Percentiles rank a stretch among this genome's conserved stretches.
phyloP scores from a whole-genome alignment of 2,329 filamentous ascomycete species.

The Penicillium sumatraense region DNA sequence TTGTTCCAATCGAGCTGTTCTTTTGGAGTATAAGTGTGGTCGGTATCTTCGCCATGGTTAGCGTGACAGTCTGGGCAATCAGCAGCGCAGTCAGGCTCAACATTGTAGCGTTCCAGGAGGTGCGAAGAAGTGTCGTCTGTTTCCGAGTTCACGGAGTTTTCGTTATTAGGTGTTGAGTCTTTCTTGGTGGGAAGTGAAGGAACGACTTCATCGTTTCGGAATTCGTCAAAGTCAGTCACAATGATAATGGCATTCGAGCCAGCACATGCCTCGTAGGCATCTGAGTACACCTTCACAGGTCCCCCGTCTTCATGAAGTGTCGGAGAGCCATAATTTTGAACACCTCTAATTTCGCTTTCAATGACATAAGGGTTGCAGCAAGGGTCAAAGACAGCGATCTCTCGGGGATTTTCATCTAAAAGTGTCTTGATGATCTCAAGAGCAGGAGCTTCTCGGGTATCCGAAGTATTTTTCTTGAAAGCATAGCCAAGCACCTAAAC shows the following conservation, averaged over 20 bases:
- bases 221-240: slow-evolving; percentile 24
- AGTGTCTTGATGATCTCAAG: slow-evolving; percentile 20
- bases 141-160: neutral
- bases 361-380: slow-evolving; percentile 18
- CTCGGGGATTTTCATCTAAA: slow-evolving; percentile 18
- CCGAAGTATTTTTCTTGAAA: slow-evolving; percentile 79
- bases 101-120: neutral
- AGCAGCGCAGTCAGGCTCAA: slow-evolving; percentile 17
- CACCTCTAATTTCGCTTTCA: slow-evolving; percentile 15
- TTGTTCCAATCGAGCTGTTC: slow-evolving; percentile 18
- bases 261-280: slow-evolving; percentile 17
- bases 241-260: slow-evolving; percentile 20
- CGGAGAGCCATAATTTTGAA: slow-evolving; percentile 12
- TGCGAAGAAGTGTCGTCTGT: neutral
- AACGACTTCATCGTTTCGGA: slow-evolving; percentile 9
- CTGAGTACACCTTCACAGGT: slow-evolving; percentile 18
- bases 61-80: slow-evolving; percentile 22
- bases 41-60: slow-evolving; percentile 4
- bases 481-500: slow-evolving; percentile 69
- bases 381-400: slow-evolving; percentile 23
- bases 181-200: neutral
- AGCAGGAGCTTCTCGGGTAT: slow-evolving; percentile 72
- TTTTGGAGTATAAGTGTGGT: slow-evolving; percentile 8
- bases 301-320: slow-evolving; percentile 22
- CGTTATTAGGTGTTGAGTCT: neutral